phyloP scores from a whole-genome alignment of 441 rosid genomes.

The Bruguiera hainesii region DNA sequence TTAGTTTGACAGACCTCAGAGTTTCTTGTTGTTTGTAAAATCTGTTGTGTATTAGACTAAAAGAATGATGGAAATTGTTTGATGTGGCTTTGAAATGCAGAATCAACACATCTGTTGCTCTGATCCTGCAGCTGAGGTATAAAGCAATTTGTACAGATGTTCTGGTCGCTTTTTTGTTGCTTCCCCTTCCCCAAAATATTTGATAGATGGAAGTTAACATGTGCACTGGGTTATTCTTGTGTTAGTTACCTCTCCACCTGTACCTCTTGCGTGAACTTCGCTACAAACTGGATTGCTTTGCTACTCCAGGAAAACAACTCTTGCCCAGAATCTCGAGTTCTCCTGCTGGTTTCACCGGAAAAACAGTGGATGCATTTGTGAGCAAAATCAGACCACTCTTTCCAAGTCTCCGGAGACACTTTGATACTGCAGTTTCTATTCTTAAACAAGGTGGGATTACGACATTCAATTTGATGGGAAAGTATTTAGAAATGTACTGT shows the following conservation, averaged over 20 bases:
- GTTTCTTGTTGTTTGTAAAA: background rate
- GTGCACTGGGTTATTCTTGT: slow-evolving; percentile 23
- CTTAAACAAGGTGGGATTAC: slow-evolving; percentile 54
- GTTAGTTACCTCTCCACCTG: slow-evolving; percentile 62
- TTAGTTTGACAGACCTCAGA: too few species aligned
- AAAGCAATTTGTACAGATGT: slow-evolving; percentile 16
- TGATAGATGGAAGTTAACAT: background rate
- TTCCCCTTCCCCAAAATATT: too few species aligned
- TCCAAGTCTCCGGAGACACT: slow-evolving; percentile 50
- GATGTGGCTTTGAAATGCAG: slow-evolving; percentile 36
- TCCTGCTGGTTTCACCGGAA: slow-evolving; percentile 36
- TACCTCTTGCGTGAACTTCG: slow-evolving; percentile 72
- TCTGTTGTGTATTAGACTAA: background rate
- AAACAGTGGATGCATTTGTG: slow-evolving; percentile 45
- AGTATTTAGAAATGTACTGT: slow-evolving; percentile 9
- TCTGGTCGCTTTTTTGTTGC: background rate
- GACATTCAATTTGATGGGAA: slow-evolving; percentile 12
- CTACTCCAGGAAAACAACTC: slow-evolving; percentile 36
- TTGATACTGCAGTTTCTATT: slow-evolving; percentile 46
- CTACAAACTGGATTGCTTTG: slow-evolving; percentile 62
- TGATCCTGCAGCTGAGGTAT: slow-evolving; percentile 78
- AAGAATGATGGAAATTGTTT: slow-evolving; percentile 11
- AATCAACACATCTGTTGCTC: slow-evolving; percentile 49
- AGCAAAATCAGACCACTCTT: slow-evolving; percentile 45
- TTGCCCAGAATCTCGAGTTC: slow-evolving; percentile 38